These are phyloP conservation scores for Nymphaea thermarum DNA, from an alignment of 164 flowering plant species.

Conservation along the genomic window DNA sequence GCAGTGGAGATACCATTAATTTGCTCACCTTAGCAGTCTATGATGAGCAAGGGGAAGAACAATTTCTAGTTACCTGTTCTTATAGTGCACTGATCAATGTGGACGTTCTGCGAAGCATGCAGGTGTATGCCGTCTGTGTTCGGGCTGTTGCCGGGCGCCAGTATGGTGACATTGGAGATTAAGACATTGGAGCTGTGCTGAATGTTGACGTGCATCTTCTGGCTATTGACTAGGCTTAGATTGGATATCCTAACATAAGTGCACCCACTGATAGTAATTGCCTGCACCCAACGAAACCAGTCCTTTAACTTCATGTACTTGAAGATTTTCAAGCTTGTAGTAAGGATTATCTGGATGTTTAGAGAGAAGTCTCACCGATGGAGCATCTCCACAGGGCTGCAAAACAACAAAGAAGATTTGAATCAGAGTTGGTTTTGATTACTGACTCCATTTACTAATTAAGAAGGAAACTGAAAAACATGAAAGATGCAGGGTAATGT, in stretches of 20 bases:
- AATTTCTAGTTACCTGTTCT: conserved; percentile 8
- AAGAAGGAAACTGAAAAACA: too few species aligned
- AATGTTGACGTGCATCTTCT: neutral
- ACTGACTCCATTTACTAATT: too few species aligned
- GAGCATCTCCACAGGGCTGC: neutral
- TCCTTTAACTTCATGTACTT: too few species aligned
- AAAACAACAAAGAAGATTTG: too few species aligned
- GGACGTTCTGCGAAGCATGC: neutral
- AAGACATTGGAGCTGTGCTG: neutral
- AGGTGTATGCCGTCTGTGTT: conserved; percentile 30
- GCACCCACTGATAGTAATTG: neutral
- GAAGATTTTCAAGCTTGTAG: too few species aligned
- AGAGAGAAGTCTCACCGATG: neutral
- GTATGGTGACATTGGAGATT: conserved; percentile 7
- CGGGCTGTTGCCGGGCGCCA: conserved; percentile 17
- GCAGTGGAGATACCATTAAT: too few species aligned
- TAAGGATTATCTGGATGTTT: too few species aligned
- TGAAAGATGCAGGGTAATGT: too few species aligned
- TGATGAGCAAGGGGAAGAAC: neutral
- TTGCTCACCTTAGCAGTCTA: too few species aligned
- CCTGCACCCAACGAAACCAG: neutral
- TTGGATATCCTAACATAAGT: neutral
- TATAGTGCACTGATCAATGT: conserved; percentile 5
- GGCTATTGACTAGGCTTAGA: conserved; percentile 1
- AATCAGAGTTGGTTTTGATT: too few species aligned